These are phyloP conservation scores for Panus rudis DNA, from an alignment of 768 basidiomycete species.

Conservation along the genomic window DNA sequence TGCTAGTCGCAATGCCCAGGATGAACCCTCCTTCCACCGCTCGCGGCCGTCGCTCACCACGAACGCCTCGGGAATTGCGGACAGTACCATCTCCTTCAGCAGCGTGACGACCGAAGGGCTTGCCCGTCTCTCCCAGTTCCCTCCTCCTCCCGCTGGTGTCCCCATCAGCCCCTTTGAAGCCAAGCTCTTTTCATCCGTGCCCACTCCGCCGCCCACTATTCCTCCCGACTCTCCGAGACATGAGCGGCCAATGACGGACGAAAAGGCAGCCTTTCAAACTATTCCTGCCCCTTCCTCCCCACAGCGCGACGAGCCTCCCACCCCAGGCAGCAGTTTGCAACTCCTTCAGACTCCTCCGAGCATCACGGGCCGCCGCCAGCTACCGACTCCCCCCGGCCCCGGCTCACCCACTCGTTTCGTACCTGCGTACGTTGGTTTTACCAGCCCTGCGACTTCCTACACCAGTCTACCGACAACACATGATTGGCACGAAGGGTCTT, in stretches of 20 bases:
- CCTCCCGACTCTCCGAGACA: background rate
- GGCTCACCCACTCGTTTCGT: background rate
- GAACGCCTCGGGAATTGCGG: constrained; percentile 49
- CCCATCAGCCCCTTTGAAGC: constrained; percentile 21
- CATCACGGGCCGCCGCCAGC: no score
- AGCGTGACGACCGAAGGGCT: constrained; percentile 20
- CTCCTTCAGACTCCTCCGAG: no score
- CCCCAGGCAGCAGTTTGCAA: no score
- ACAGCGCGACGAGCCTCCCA: background rate
- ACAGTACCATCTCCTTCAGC: constrained; percentile 45
- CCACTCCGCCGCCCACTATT: constrained; percentile 2
- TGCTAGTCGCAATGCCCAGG: background rate
- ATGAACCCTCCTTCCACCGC: constrained; percentile 7
- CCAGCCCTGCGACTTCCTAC: background rate
- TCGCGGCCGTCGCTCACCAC: constrained; percentile 39
- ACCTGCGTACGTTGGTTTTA: no score
- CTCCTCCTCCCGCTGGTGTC: constrained; percentile 38
- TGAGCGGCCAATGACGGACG: background rate
- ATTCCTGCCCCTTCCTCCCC: background rate
- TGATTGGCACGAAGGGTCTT: constrained; percentile 59
- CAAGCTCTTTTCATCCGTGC: background rate
- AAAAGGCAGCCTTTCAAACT: background rate
- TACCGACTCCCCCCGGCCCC: constrained; percentile 1
- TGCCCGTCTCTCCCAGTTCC: constrained; percentile 42
- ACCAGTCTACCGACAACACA: constrained; percentile 28